Evolutionary conservation across 1,284 basidiomycete genomes (phyloP), one percentile per base, ranked within the genome.

Genomic region (Phylloporus gajari): DNA sequence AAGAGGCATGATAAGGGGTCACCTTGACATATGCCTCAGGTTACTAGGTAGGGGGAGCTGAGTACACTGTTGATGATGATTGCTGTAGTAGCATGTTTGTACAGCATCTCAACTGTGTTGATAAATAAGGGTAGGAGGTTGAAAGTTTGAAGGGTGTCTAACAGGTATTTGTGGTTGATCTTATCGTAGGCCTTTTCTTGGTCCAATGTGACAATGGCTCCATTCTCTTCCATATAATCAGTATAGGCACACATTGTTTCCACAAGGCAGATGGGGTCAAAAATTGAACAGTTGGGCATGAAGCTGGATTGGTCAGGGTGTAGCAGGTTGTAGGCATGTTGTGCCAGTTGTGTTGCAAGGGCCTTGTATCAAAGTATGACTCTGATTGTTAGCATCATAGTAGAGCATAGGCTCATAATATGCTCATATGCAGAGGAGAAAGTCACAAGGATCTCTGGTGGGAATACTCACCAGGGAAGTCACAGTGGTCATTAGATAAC

Each of bases 1-100:
- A 87, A 77, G 0, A 86, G 77, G 74, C 85, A 86, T 0, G 84
- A 87, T 0, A 85, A 69, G 2, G 82, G 84, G 75, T 85, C 81
- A 0, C 82, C 83, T 72, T 86, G 84, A 38, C 82, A 3, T 4
- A 87, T 85, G 0, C 85, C 85, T 67, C 84, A 65, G 0, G 62
- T 78, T 4, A 86, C 73, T 30, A 69, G 67, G 74, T 80, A 86
- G 3, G 68, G 27, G 19, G 23, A 19, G 68, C 82, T 82, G 1
- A 74, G 17, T 3, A 72, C 59, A 0, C 84, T 81, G 67, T 87
- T 87, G 5, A 87, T 46, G 4, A 46, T 46, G 19, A 46, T 9
- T 21, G 3, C 5, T 7, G 44, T 23, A 5, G 7, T 21, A 5
- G 83, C 84, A 21, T 76, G 27, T 5, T 68, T 8, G 67, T 87